Conservation (phyloP, 2,329 filamentous ascomycete genomes). For the Calcarisporium arbuscula region DNA sequence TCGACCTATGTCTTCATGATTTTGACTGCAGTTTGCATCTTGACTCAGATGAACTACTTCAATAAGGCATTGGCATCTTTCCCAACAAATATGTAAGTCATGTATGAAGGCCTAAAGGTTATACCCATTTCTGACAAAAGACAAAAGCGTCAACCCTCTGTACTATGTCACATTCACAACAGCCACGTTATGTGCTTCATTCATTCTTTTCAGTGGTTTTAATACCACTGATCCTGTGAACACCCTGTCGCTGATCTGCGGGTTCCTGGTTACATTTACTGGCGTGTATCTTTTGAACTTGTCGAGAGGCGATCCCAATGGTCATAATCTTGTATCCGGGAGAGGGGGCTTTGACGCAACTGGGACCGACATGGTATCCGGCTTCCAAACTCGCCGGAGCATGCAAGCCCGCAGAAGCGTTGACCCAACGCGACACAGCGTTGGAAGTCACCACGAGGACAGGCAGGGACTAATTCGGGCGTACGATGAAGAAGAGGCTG, state of each 20-base stretch:
- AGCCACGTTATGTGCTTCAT: conserved; percentile 86
- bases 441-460: conserved; percentile 60
- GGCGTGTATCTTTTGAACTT: conserved; percentile 95
- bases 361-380: conserved; percentile 86
- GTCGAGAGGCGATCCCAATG: conserved; percentile 86
- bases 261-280: conserved; percentile 91
- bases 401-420: conserved; percentile 84
- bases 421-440: conserved; percentile 56
- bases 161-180: conserved; percentile 99
- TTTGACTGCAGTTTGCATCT: conserved; percentile 83
- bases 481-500: conserved; percentile 77
- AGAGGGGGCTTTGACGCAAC: conserved; percentile 65
- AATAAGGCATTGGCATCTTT: conserved; percentile 98
- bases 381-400: conserved; percentile 81
- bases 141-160: conserved; percentile 75
- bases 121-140: conserved; percentile 7
- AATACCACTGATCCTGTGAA: conserved; percentile 90
- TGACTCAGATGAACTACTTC: conserved; percentile 99
- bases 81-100: conserved; percentile 85
- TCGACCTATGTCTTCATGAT: conserved; percentile 98
- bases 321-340: conserved; percentile 57
- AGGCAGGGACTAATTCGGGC: conserved; percentile 78
- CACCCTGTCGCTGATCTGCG: conserved; percentile 84
- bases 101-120: no score
- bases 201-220: conserved; percentile 93